Base-by-base conservation (phyloP, 106 monocot genomes). In the Dendrobium officinale region DNA sequence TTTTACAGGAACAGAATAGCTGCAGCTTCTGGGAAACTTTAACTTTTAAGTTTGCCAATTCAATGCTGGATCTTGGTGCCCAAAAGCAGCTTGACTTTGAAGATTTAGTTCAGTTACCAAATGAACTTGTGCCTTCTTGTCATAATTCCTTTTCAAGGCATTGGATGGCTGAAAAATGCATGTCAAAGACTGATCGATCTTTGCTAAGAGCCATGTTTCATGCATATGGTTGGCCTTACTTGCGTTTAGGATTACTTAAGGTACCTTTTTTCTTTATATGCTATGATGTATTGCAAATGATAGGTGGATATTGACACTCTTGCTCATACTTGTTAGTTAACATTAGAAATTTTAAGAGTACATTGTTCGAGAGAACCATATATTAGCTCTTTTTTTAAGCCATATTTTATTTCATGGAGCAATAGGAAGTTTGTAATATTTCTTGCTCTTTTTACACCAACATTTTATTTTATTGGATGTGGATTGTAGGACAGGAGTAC, bases 161-260 rank as follows among this genome's bases (percentile, higher is more conserved):
- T 37, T 90, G 90, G 90, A 19, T 79, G 55, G 78, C 72, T 68
- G 87, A 87, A 75, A 55, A 87, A 81, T 47, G 37, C 70, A 83
- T 75, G 20, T 20, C 75, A 77, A 22, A 58, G 19, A 66, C 75
- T 75, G 42, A 77, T 49, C 75, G 80, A 26, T 87, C 85, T 56
- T 41, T 90, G 55, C 81, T 90, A 78, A 78, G 75, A 70, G 85
- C 79, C 26, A 82, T 90, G 22, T 87, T 33, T 59, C 51, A 80
- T 82, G 84, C 90, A 8, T 90, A 90, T 85, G 90, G 90, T 82
- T 90, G 82, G 85, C 58, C 90, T 33, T 90, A 90, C 77, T 77
- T 90, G 77, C 42, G 90, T 55, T 78, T 90, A 44, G 87, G 90
- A 74, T 1, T 83, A 61, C 42, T 90, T 55, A 90, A 87, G 87